Evolutionary conservation across 2,329 filamentous ascomycete species (phyloP).

Genomic region (Geosmithia flava): DNA sequence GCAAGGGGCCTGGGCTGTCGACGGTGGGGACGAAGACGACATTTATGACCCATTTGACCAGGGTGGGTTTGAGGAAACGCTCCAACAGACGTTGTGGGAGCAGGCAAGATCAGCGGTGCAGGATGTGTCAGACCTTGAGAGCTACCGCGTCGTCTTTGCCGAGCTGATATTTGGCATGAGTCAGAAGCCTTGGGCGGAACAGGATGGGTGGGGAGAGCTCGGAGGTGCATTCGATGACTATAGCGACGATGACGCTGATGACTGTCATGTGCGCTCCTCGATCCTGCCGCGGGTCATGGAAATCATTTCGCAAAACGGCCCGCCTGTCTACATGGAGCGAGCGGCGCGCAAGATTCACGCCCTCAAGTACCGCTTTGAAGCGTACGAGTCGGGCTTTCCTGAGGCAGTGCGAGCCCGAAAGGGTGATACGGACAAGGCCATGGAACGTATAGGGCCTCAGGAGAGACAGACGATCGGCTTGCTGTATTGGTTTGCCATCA

Average conservation of each 20-base stretch:
- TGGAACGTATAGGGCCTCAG: background rate
- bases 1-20: background rate
- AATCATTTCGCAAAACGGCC: constrained; percentile 13
- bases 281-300: constrained; percentile 17
- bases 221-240: background rate
- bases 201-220: background rate
- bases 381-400: constrained; percentile 9
- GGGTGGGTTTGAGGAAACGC: constrained; percentile 18
- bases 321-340: constrained; percentile 18
- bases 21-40: background rate
- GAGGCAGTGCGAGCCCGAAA: background rate
- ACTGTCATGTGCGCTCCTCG: background rate
- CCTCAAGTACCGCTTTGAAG: constrained; percentile 21
- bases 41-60: background rate
- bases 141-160: constrained; percentile 25
- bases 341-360: constrained; percentile 24
- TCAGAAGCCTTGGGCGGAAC: constrained; percentile 16
- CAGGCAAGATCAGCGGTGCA: constrained; percentile 22
- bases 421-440: background rate
- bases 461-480: constrained; percentile 34
- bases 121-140: constrained; percentile 22
- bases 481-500: constrained; percentile 44
- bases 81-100: constrained; percentile 24
- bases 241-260: background rate
- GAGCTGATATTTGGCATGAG: constrained; percentile 26